Percentiles rank a stretch among this genome's conserved stretches.
Evolutionary conservation across 176 grass and related monocot genomes (phyloP).

Genomic region (Aegilops umbellulata): DNA sequence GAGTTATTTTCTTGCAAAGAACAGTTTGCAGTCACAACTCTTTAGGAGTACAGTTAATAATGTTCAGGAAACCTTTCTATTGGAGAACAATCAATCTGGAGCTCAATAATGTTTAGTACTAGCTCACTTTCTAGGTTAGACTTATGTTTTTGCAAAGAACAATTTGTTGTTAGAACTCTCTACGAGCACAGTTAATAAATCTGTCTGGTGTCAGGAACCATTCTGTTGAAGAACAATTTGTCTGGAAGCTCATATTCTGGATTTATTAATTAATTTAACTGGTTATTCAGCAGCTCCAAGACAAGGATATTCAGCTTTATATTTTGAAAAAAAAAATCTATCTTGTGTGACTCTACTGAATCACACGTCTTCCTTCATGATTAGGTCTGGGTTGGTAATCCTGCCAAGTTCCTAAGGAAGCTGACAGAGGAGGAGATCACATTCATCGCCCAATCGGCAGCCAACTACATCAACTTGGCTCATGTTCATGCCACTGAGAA

Average conservation of each 20-base stretch:
- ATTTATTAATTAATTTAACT: not conserved
- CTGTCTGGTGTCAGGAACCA: not conserved
- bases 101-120: not conserved
- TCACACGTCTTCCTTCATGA: not conserved
- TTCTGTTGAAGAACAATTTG: not conserved
- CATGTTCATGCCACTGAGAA: conserved; percentile 95
- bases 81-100: not conserved
- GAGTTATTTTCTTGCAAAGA: not conserved
- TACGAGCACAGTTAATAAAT: not conserved
- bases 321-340: not conserved
- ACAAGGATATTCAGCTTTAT: not conserved
- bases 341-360: conserved; percentile 7
- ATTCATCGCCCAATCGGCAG: conserved; percentile 78
- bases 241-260: not conserved
- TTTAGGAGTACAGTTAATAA: not conserved
- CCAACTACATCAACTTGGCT: conserved; percentile 80
- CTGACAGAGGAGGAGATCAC: conserved; percentile 85
- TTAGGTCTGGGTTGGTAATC: conserved; percentile 96
- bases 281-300: not conserved
- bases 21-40: not conserved
- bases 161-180: not conserved
- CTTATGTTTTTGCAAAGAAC: not conserved
- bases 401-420: conserved; percentile 95
- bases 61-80: not conserved
- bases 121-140: not conserved